A percentile compares a stretch with the other conserved stretches of the same genome.
Conservation (phyloP, 192 early-diverging fungal genomes). For the Spizellomyces sp. region DNA sequence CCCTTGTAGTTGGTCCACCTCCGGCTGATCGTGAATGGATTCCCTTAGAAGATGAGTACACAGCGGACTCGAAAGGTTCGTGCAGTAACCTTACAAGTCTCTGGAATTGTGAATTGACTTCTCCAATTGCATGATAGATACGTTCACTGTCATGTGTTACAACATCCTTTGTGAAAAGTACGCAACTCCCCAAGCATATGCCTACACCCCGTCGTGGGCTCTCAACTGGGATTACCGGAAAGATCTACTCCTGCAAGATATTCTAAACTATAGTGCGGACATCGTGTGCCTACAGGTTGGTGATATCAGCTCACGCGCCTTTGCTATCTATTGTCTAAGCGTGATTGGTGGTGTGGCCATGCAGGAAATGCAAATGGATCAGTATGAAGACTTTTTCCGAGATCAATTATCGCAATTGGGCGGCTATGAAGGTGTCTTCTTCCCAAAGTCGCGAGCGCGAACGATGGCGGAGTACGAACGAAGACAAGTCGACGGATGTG, state of each 20-base stretch:
- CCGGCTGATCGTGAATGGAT: constrained; percentile 93
- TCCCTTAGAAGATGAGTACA: constrained; percentile 67
- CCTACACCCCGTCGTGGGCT: constrained; percentile 95
- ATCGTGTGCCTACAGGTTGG: constrained; percentile 87
- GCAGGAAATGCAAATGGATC: constrained; percentile 85
- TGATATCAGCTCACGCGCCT: too few relatives aligned
- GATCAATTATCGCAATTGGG: constrained; percentile 67
- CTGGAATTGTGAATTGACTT: too few relatives aligned
- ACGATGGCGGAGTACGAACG: constrained; percentile 93
- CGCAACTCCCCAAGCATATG: constrained; percentile 83
- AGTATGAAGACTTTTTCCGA: constrained; percentile 88
- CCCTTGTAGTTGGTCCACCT: constrained; percentile 64
- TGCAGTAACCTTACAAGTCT: too few relatives aligned
- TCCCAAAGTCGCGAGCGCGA: constrained; percentile 90
- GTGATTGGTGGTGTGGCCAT: constrained; percentile 3
- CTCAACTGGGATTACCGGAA: constrained; percentile 92
- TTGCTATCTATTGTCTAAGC: too few relatives aligned
- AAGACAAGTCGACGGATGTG: constrained; percentile 90
- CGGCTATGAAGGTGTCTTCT: constrained; percentile 91
- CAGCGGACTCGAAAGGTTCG: constrained; percentile 16
- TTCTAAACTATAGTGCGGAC: constrained; percentile 85
- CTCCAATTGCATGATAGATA: constrained; percentile 51
- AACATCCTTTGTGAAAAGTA: constrained; percentile 91
- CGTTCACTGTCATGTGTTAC: constrained; percentile 88
- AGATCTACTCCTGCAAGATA: constrained; percentile 84